A percentile compares a stretch with the other conserved stretches of the same genome.
Evolutionary conservation across 495 filamentous ascomycete genomes (phyloP).

Genomic region (Viridothelium virens): DNA sequence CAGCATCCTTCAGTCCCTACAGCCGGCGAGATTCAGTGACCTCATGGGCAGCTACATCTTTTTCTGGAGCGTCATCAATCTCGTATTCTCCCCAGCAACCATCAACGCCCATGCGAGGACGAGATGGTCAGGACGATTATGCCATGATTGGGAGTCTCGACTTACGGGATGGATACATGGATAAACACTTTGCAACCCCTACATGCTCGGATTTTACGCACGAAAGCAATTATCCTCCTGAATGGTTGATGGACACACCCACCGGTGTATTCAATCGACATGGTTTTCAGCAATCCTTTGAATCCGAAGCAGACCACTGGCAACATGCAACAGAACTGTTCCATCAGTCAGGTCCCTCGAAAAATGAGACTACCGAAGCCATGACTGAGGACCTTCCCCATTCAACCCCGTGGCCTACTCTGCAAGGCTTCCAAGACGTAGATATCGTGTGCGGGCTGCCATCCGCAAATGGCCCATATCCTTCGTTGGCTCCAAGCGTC

Average conservation of each 20-base stretch:
- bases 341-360: neutral
- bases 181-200: neutral
- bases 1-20: neutral
- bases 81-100: conserved; percentile 3
- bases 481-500: neutral
- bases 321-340: neutral
- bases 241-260: neutral
- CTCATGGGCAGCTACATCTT: conserved; percentile 2
- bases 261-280: neutral
- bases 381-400: neutral
- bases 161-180: neutral
- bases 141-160: neutral
- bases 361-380: neutral
- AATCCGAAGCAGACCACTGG: neutral
- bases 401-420: neutral
- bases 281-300: neutral
- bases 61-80: neutral
- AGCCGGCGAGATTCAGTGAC: conserved; percentile 5
- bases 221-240: neutral
- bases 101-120: neutral
- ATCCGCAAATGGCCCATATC: neutral
- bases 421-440: neutral
- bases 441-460: neutral
- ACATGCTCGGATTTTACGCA: neutral
- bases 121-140: conserved; percentile 1